Conservation (phyloP, 176 grass and related monocot genomes). For the Luzula sylvatica region DNA sequence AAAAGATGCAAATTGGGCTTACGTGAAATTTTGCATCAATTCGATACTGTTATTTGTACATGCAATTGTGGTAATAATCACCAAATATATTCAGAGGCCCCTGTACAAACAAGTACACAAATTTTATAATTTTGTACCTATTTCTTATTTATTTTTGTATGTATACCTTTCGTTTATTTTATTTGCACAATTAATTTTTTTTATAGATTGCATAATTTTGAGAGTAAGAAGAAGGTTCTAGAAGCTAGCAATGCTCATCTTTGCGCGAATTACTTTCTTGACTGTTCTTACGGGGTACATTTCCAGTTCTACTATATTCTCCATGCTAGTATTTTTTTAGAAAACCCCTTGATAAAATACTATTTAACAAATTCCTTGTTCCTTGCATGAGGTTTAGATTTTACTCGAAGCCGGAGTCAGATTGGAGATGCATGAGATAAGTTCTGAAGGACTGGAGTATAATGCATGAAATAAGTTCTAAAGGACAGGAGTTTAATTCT, state of each 20-base stretch:
- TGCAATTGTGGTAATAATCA: constrained; percentile 75
- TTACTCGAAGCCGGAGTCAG: no score
- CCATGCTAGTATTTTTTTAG: no score
- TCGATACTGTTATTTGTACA: constrained; percentile 52
- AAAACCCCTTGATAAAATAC: no score
- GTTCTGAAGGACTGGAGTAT: no score
- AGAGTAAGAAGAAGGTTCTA: constrained; percentile 62
- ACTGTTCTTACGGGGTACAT: no score
- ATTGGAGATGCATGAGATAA: no score
- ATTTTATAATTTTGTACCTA: constrained; percentile 10
- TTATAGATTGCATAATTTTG: constrained; percentile 66
- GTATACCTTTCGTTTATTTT: not conserved
- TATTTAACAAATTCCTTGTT: no score
- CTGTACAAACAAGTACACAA: constrained; percentile 45
- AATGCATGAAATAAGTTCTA: no score
- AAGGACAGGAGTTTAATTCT: no score
- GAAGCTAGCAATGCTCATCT: constrained; percentile 89
- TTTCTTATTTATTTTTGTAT: not conserved
- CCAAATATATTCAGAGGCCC: constrained; percentile 53
- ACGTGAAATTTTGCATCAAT: constrained; percentile 64
- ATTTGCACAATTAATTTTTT: no score
- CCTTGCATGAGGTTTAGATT: no score
- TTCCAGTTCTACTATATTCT: no score
- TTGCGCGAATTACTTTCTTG: constrained; percentile 45
- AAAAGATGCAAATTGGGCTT: constrained; percentile 80